Percentiles rank a stretch among this genome's conserved stretches.
Conservation (phyloP, 139 green algal species). For the Limnomonas spitsbergensis region DNA sequence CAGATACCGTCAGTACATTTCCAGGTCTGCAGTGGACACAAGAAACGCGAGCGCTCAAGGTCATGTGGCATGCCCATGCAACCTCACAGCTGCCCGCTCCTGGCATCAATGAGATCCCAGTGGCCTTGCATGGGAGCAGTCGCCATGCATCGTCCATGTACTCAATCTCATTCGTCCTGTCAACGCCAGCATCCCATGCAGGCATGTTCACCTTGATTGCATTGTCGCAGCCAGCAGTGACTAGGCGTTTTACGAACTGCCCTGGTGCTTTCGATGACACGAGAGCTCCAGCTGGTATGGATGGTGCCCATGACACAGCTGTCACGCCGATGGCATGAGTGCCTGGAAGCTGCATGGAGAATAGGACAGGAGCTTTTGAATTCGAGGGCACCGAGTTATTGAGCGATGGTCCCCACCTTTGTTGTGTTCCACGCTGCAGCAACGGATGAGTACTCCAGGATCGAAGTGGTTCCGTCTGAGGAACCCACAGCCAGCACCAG, state of each 20-base stretch:
- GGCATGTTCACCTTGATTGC: slow-evolving; percentile 65
- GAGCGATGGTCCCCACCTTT: slow-evolving; percentile 47
- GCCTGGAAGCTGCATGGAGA: slow-evolving; percentile 25
- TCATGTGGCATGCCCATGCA: neutral
- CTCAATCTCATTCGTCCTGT: no score
- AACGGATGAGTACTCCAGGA: slow-evolving; percentile 58
- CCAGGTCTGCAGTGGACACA: slow-evolving; percentile 56
- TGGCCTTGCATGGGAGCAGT: no score
- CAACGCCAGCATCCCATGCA: no score
- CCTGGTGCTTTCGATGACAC: slow-evolving; percentile 43
- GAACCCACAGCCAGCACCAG: slow-evolving; percentile 84
- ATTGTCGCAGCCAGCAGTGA: slow-evolving; percentile 85
- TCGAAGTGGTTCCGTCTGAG: slow-evolving; percentile 81
- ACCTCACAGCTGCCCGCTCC: neutral
- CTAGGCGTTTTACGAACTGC: slow-evolving; percentile 64
- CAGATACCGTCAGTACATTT: slow-evolving; percentile 58
- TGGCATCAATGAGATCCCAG: no score
- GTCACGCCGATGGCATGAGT: slow-evolving; percentile 84
- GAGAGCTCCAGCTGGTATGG: slow-evolving; percentile 57
- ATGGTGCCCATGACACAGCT: slow-evolving; percentile 88
- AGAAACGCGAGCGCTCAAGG: neutral
- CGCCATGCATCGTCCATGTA: no score
- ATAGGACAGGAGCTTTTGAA: no score
- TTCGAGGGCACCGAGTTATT: no score
- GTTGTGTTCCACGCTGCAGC: slow-evolving; percentile 50